Percentiles rank a stretch among this genome's conserved stretches.
Conservation (phyloP, 805 yeast genomes). For the Hanseniaspora lindneri region DNA sequence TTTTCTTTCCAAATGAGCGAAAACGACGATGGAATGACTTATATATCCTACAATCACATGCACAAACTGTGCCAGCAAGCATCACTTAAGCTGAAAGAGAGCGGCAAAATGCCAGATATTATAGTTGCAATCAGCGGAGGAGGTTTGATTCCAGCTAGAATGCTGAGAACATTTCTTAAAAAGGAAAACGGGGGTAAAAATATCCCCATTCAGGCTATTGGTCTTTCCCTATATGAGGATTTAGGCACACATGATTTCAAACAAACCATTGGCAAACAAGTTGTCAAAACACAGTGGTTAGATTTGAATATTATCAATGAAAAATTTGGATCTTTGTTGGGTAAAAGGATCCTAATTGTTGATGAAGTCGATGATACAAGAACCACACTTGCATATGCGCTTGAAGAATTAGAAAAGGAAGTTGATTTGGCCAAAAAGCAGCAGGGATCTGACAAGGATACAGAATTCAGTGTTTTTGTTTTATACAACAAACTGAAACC, state of each 20-base stretch:
- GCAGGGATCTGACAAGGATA: slow-evolving; percentile 34
- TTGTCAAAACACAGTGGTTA: slow-evolving; percentile 80
- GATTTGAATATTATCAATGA: slow-evolving; percentile 62
- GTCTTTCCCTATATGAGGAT: slow-evolving; percentile 52
- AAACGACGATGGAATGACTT: slow-evolving; percentile 34
- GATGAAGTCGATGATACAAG: slow-evolving; percentile 91
- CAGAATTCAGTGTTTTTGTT: slow-evolving; percentile 65
- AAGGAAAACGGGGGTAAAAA: slow-evolving; percentile 44
- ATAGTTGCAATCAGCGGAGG: slow-evolving; percentile 65
- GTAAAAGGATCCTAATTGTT: slow-evolving; percentile 68
- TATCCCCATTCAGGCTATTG: slow-evolving; percentile 61
- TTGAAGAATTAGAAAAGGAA: slow-evolving; percentile 52
- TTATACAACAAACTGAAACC: slow-evolving; percentile 74
- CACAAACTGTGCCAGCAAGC: slow-evolving; percentile 71
- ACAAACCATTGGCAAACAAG: slow-evolving; percentile 60
- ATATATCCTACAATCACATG: slow-evolving; percentile 66
- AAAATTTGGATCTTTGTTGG: slow-evolving; percentile 65
- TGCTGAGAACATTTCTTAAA: slow-evolving; percentile 51
- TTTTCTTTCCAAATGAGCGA: slow-evolving; percentile 23
- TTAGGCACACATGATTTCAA: slow-evolving; percentile 35
- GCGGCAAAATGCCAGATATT: slow-evolving; percentile 38
- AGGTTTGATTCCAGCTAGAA: slow-evolving; percentile 60
- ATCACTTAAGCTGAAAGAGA: slow-evolving; percentile 40
- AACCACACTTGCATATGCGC: slow-evolving; percentile 77
- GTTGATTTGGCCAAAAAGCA: slow-evolving; percentile 26